Conservation (phyloP, 768 basidiomycete genomes). For the Lactarius sanguifluus region DNA sequence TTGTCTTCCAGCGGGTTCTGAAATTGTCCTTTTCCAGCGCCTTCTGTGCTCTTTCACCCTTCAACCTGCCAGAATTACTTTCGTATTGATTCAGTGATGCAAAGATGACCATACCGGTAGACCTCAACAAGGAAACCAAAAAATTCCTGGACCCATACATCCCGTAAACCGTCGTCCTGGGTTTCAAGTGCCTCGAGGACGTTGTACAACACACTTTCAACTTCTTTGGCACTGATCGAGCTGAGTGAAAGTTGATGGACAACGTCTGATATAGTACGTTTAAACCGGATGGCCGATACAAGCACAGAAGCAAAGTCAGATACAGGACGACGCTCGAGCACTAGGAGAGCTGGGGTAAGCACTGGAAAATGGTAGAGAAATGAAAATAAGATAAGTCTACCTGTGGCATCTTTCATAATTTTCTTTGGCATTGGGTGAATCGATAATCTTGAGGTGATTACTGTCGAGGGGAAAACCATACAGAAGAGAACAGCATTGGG, state of each 20-base stretch:
- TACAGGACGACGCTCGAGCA: conserved; percentile 25
- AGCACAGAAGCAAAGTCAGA: conserved; percentile 30
- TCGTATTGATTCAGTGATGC: neutral
- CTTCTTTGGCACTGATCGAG: conserved; percentile 42
- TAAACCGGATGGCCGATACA: conserved; percentile 48
- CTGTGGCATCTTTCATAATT: neutral
- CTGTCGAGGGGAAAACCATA: conserved; percentile 40
- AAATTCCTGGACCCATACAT: conserved; percentile 50
- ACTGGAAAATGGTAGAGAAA: neutral
- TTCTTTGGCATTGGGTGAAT: conserved; percentile 25
- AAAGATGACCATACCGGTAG: conserved; percentile 36
- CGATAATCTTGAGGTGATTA: conserved; percentile 18
- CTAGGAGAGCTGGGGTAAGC: conserved; percentile 15
- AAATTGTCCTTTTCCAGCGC: conserved; percentile 43
- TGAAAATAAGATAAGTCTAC: conserved; percentile 25
- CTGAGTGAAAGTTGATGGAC: conserved; percentile 52
- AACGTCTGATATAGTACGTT: conserved; percentile 58
- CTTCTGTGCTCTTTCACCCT: conserved; percentile 34
- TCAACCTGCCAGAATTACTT: conserved; percentile 35
- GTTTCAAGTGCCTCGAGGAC: conserved; percentile 49
- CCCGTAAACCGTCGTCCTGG: conserved; percentile 40
- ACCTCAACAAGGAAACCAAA: conserved; percentile 48
- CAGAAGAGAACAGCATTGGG: conserved; percentile 60
- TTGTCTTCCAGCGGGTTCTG: conserved; percentile 54
- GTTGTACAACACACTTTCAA: conserved; percentile 48